Base-by-base conservation (phyloP, 2,329 filamentous ascomycete genomes). In the Fusarium pininemorale region DNA sequence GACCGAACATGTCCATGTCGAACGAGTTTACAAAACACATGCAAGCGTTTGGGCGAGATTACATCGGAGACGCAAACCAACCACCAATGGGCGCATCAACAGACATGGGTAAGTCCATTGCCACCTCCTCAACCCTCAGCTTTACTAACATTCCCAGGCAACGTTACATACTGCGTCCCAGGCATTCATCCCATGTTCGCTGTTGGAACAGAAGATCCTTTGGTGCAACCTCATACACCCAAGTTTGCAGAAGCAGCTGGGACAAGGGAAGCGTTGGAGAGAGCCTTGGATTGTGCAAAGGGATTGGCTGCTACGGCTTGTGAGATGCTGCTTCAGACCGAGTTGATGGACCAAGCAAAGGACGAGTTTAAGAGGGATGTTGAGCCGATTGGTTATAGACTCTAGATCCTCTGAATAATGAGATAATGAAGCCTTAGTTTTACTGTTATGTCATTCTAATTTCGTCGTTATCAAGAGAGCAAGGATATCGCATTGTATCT, bases 181-280 rank as follows among this genome's bases (percentile, higher is more conserved):
- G 75, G 75, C 1, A 77, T 77, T 14, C 75, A 77, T 39, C 75
- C 75, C 32, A 73, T 77, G 73, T 77, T 77, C n/a, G 50, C 63
- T 4, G 56, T 77, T 4, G 75, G 75, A 14, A 77, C 70, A 1
- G 57, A 70, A 11, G 75, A 77, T 18, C 75, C 71, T 5, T 30
- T 54, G 0, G 15, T 76, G 2, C 75, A 77, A 22, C 75, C 75
- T 5, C 75, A 77, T 24, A 77, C 75, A 0, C 66, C 75, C 3
- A 44, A 67, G 9, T 77, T 77, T 20, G 71, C 75, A 1, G 62
- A 58, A 0, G 75, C 73, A 18, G 75, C 75, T 11, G 68, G 70
- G 0, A 77, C 73, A 24, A 61, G 56, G 26, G 61, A 64, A 12
- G 75, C 75, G 1, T 30, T 77, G 3, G 20, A 65, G 4, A 76